phyloP scores from a whole-genome alignment of 2,329 filamentous ascomycete species.

The Paradendryphiella salina region DNA sequence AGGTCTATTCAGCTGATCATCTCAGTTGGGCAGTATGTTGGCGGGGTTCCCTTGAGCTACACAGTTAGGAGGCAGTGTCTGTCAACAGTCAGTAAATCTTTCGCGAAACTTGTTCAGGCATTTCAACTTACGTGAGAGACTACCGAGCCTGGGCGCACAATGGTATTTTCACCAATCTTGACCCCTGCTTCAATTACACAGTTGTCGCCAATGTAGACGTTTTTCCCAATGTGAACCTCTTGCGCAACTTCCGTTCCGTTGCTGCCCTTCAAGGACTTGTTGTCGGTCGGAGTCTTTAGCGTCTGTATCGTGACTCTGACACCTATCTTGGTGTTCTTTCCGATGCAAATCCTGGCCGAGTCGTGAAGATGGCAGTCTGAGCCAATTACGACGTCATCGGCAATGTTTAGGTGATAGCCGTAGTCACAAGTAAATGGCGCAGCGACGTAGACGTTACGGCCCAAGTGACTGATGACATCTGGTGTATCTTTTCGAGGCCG shows the following conservation, averaged over 20 bases:
- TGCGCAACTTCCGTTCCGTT: constrained; percentile 72
- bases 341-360: constrained; percentile 80
- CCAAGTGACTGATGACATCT: constrained; percentile 60
- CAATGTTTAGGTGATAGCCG: constrained; percentile 90
- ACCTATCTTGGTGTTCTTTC: constrained; percentile 70
- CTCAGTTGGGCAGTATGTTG: constrained; percentile 27
- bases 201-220: constrained; percentile 67
- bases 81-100: constrained; percentile 17
- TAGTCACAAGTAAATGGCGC: constrained; percentile 92
- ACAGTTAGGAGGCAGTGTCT: constrained; percentile 54
- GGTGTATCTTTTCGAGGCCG: constrained; percentile 21
- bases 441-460: constrained; percentile 77
- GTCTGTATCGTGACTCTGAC: constrained; percentile 87
- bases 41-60: constrained; percentile 55
- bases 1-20: constrained; percentile 18
- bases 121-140: constrained; percentile 56
- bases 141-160: constrained; percentile 58
- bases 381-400: constrained; percentile 80
- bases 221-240: constrained; percentile 73
- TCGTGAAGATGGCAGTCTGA: constrained; percentile 85
- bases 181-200: constrained; percentile 63
- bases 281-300: constrained; percentile 71
- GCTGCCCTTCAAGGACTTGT: constrained; percentile 72
- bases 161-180: constrained; percentile 58
- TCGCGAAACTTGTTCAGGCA: not conserved